Conservation (phyloP, 1,284 basidiomycete genomes). For the Ceratobasidium sp. region DNA sequence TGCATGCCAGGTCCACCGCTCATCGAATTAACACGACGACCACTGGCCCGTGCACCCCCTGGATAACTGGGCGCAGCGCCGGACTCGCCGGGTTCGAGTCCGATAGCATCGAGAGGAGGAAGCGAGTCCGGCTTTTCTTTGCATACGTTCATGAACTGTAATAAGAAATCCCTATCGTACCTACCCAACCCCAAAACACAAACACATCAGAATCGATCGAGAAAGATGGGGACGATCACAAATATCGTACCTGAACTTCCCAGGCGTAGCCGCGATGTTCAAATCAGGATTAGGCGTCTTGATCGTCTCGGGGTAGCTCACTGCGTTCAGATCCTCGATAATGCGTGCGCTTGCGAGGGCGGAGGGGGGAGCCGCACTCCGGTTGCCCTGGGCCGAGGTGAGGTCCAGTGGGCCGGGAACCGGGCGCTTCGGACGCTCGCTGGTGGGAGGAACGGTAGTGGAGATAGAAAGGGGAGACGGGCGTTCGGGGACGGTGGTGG, state of each 20-base stretch:
- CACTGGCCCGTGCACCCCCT: slow-evolving; percentile 39
- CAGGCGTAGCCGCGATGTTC: slow-evolving; percentile 80
- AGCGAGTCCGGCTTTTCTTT: background rate
- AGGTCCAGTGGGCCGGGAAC: slow-evolving; percentile 11
- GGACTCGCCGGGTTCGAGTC: slow-evolving; percentile 50
- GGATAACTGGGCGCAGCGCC: slow-evolving; percentile 46
- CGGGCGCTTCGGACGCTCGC: slow-evolving; percentile 51
- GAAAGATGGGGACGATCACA: background rate
- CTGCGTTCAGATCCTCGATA: slow-evolving; percentile 84
- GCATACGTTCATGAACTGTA: slow-evolving; percentile 14
- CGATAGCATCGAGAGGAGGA: background rate
- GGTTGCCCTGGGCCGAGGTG: slow-evolving; percentile 6
- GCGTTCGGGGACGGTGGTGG: slow-evolving; percentile 58
- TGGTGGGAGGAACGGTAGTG: slow-evolving; percentile 51
- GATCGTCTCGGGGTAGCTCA: slow-evolving; percentile 88
- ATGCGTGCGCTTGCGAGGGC: slow-evolving; percentile 79
- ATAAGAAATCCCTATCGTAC: slow-evolving; percentile 5
- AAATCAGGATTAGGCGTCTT: slow-evolving; percentile 87
- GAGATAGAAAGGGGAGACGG: slow-evolving; percentile 52
- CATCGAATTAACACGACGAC: slow-evolving; percentile 40
- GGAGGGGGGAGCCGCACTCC: slow-evolving; percentile 65
- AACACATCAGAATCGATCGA: background rate
- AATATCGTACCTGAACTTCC: slow-evolving; percentile 83
- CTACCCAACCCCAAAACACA: background rate
- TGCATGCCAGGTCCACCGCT: slow-evolving; percentile 5